Evolutionary conservation across 768 basidiomycete genomes (phyloP).

Genomic region (Lactarius akahatsu): DNA sequence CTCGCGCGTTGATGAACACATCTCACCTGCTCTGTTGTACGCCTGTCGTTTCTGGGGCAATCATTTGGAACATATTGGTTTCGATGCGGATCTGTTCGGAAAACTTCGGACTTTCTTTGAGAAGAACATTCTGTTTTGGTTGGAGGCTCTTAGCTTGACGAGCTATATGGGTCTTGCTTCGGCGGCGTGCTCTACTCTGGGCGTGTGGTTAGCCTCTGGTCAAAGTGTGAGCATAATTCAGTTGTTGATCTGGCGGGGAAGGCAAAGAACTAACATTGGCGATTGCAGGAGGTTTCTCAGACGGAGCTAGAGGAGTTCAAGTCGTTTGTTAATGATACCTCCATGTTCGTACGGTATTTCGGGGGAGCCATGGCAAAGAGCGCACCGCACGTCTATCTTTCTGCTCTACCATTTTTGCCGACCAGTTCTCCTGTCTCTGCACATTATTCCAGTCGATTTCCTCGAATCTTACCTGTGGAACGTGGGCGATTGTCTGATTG

Average conservation of each 20-base stretch:
- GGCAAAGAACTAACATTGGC: too few relatives aligned
- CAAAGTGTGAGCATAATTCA: neutral
- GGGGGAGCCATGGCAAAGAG: too few relatives aligned
- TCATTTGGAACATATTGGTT: neutral
- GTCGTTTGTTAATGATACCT: too few relatives aligned
- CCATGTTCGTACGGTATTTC: too few relatives aligned
- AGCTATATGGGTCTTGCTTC: neutral
- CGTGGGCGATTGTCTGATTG: too few relatives aligned
- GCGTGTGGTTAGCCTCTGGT: neutral
- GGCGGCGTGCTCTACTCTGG: neutral
- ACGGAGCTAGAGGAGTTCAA: too few relatives aligned
- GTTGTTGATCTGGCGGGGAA: neutral
- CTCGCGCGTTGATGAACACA: neutral
- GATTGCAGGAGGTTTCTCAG: too few relatives aligned
- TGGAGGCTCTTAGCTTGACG: neutral
- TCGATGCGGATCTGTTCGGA: neutral
- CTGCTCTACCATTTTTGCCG: too few relatives aligned
- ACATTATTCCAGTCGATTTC: too few relatives aligned
- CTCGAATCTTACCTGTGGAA: too few relatives aligned
- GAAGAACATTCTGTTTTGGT: neutral
- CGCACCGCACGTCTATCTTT: too few relatives aligned
- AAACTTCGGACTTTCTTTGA: neutral
- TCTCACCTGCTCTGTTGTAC: constrained; percentile 2
- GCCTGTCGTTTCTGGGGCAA: constrained; percentile 9
- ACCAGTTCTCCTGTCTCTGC: too few relatives aligned